These are phyloP conservation scores for Biancaea sappan DNA, from an alignment of 306 rosid species.

Conservation along the genomic window DNA sequence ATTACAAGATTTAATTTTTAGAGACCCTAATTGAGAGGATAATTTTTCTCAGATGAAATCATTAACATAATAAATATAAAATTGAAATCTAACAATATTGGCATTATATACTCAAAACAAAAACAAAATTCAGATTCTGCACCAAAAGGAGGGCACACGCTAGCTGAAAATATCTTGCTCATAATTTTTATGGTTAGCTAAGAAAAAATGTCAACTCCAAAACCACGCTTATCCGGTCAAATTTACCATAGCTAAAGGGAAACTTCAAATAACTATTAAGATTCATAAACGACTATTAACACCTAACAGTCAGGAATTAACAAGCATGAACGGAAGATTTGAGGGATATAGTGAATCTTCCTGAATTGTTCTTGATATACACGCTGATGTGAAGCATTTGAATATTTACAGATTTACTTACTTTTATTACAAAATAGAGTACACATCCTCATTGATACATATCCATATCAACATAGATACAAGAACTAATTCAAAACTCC, in stretches of 20 bases:
- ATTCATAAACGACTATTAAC: neutral
- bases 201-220: neutral
- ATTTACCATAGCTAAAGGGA: neutral
- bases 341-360: neutral
- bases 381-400: neutral
- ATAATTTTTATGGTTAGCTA: neutral
- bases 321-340: neutral
- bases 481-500: conserved; percentile 18
- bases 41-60: too few relatives aligned
- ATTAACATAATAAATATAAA: too few relatives aligned
- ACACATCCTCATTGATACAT: neutral
- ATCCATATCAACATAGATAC: neutral
- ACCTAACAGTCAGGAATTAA: neutral
- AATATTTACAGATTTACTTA: conserved; percentile 24
- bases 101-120: too few relatives aligned
- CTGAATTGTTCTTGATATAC: too few relatives aligned
- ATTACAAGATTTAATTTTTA: too few relatives aligned
- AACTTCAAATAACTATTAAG: neutral
- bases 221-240: neutral
- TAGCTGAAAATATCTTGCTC: neutral
- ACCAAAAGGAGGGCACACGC: neutral
- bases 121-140: neutral
- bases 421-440: neutral
- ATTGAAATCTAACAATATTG: too few relatives aligned
- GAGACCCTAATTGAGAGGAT: too few relatives aligned